A percentile compares a stretch with the other conserved stretches of the same genome.
These are phyloP conservation scores for Sistotremastrum niveocremeum DNA, from an alignment of 768 basidiomycete species.

Conservation along the genomic window DNA sequence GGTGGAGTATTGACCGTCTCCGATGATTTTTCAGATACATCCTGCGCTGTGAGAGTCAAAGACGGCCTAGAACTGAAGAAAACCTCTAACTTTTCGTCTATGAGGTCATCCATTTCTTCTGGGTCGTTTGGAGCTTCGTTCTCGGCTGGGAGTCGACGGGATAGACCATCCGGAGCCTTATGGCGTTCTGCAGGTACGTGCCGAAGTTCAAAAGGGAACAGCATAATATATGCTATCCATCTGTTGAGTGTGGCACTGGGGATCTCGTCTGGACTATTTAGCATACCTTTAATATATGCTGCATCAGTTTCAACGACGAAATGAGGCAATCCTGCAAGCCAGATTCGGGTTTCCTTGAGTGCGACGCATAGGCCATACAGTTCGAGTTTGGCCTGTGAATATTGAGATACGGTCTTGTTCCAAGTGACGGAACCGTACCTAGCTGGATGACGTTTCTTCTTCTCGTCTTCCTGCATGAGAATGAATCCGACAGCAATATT, in stretches of 20 bases:
- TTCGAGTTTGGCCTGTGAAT: slow-evolving; percentile 16
- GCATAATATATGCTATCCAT: slow-evolving; percentile 27
- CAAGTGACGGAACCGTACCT: slow-evolving; percentile 27
- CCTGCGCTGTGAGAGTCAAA: background rate
- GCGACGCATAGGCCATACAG: slow-evolving; percentile 13
- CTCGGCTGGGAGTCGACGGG: slow-evolving; percentile 6
- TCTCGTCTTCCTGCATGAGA: slow-evolving; percentile 13
- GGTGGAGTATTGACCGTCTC: too few relatives aligned
- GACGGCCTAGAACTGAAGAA: background rate
- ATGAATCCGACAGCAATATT: slow-evolving; percentile 13
- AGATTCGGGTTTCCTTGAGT: slow-evolving; percentile 9
- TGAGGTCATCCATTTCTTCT: background rate
- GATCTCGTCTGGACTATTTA: slow-evolving; percentile 24
- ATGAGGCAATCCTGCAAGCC: slow-evolving; percentile 17
- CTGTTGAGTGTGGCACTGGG: slow-evolving; percentile 25
- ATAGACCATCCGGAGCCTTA: slow-evolving; percentile 26
- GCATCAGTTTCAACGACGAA: slow-evolving; percentile 26
- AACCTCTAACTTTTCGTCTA: background rate
- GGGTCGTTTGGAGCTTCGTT: background rate
- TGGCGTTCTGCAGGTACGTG: slow-evolving; percentile 24
- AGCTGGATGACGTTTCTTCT: slow-evolving; percentile 12
- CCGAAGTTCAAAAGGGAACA: slow-evolving; percentile 23
- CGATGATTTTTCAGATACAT: background rate
- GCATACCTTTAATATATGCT: slow-evolving; percentile 28
- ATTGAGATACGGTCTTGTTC: slow-evolving; percentile 13